Evolutionary conservation across 208 protist genomes (phyloP), one percentile per base, ranked within the genome.

Genomic region (Leishmania amazonensis): DNA sequence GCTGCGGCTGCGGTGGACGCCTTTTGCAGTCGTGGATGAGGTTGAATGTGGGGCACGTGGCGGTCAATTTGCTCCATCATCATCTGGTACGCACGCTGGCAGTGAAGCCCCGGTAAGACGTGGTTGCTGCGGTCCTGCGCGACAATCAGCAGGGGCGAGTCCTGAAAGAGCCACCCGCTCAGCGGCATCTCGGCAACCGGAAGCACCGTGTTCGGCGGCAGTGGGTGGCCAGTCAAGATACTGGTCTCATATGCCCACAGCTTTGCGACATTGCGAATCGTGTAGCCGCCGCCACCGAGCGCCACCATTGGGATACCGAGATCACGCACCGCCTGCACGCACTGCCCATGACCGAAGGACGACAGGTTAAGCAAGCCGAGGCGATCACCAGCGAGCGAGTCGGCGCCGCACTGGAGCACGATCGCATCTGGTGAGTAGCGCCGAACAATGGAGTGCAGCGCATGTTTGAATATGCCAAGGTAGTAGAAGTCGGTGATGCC

Each of bases 261-360:
- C 64, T 99, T 96, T 15, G 99, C 99, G 64, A 99, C 99, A 88
- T 99, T 99, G 58, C 97, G 83, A 45, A 99, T 97, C 24, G 98
- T 99, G 89, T 99, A 99, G 19, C 99, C 99, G 79, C 99, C 99
- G 64, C 99, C 99, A 38, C 99, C 99, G 0, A 99, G 80, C 3
- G 99, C 93, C 1, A 99, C 88, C 53, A 99, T 86, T 40, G 99
- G 99, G 17, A 99, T 51, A 42, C 92, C 89, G 35, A 99, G 98
- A 15, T 82, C 87, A 64, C 98, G 97, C 53, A 99, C 94, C 78
- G 92, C 97, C 76, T 92, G 84, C 65, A 99, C 97, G 87, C 98
- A 99, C 83, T 98, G 91, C 49, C 94, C 98, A 85, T 99, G 97
- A 40, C 97, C 97, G 86, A 90, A 92, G 19, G 98, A 95, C 0